Conservation (phyloP, 768 basidiomycete species). For the Pleurotus tuoliensis region DNA sequence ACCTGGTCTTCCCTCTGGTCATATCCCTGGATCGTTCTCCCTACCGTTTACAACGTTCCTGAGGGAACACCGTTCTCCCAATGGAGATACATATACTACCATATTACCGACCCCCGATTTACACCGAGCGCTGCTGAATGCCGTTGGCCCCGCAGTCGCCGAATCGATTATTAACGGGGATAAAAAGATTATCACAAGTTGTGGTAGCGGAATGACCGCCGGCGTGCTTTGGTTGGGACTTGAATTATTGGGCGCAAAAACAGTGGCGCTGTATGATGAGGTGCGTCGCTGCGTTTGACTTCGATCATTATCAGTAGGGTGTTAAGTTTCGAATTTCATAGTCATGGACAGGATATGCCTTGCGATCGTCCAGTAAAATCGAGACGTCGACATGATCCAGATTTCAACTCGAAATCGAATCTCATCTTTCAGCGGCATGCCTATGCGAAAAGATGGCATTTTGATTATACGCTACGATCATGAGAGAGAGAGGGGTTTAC, state of each 20-base stretch:
- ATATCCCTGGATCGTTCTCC: constrained; percentile 84
- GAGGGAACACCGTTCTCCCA: constrained; percentile 32
- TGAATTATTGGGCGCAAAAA: constrained; percentile 58
- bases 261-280: constrained; percentile 88
- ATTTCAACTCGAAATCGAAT: too few relatives aligned
- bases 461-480: background rate
- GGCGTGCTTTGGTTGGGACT: constrained; percentile 92
- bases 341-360: constrained; percentile 96
- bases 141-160: constrained; percentile 55
- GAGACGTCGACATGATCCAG: constrained; percentile 35
- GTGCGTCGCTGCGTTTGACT: constrained; percentile 36
- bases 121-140: constrained; percentile 51
- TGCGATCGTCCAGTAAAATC: constrained; percentile 70
- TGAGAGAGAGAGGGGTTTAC: background rate
- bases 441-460: background rate
- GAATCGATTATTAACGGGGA: constrained; percentile 58
- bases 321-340: constrained; percentile 24
- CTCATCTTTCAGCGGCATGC: background rate
- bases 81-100: constrained; percentile 51
- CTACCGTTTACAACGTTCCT: constrained; percentile 82
- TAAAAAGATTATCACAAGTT: constrained; percentile 65
- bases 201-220: constrained; percentile 99
- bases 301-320: background rate
- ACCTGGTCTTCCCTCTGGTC: constrained; percentile 82
- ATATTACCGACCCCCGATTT: constrained; percentile 58